Conservation (phyloP, 805 yeast species). For the Candida qinlingensis region DNA sequence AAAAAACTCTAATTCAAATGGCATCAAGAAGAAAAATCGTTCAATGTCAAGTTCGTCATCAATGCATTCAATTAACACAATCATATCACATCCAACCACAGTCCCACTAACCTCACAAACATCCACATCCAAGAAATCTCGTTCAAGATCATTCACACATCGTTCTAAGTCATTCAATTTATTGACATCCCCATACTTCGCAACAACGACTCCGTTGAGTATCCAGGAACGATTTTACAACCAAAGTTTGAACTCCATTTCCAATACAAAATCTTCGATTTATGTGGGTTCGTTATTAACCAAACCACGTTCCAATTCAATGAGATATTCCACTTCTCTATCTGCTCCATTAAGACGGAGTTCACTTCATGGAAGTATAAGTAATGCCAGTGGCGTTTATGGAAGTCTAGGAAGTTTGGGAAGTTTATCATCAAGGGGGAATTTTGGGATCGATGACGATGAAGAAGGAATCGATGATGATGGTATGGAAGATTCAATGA, state of each 20-base stretch:
- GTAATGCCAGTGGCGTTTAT: too few relatives aligned
- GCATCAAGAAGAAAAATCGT: background rate
- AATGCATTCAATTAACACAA: too few relatives aligned
- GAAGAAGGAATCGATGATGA: background rate
- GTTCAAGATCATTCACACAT: background rate
- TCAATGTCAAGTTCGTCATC: background rate
- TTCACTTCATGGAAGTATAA: too few relatives aligned
- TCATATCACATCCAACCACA: background rate
- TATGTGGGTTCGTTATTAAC: background rate
- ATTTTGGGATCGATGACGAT: background rate
- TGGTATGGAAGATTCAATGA: constrained; percentile 5
- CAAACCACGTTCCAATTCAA: constrained; percentile 14
- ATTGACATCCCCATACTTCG: constrained; percentile 9
- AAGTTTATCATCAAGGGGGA: too few relatives aligned
- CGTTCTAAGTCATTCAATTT: constrained; percentile 16
- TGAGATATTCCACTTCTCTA: constrained; percentile 1
- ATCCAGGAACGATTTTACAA: constrained; percentile 13
- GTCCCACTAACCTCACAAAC: background rate
- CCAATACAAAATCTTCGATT: too few relatives aligned
- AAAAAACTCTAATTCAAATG: too few relatives aligned
- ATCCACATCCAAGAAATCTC: background rate
- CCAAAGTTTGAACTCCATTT: constrained; percentile 12
- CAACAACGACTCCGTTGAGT: constrained; percentile 9
- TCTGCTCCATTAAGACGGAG: too few relatives aligned
- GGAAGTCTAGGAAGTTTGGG: too few relatives aligned